phyloP scores from a whole-genome alignment of 345 rosid species.

The Populus pruinosa region DNA sequence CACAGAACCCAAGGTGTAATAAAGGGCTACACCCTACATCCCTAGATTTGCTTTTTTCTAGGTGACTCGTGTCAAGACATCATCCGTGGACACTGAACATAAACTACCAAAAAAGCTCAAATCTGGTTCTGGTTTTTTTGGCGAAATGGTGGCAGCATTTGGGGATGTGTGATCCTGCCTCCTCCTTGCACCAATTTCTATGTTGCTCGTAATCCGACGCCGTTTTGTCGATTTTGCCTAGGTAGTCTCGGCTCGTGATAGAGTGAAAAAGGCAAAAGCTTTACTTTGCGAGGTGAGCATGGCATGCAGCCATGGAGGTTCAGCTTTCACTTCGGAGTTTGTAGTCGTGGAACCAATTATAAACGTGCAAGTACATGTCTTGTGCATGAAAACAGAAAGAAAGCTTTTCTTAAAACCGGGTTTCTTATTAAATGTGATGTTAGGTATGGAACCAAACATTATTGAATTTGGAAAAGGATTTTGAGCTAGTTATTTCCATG shows the following conservation, averaged over 20 bases:
- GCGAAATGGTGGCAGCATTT: constrained; percentile 14
- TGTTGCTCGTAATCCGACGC: not conserved
- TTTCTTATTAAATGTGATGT: no score
- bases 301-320: not conserved
- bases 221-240: not conserved
- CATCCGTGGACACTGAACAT: not conserved
- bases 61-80: constrained; percentile 15
- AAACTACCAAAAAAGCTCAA: not conserved
- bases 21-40: not conserved
- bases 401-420: not conserved
- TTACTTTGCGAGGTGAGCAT: not conserved
- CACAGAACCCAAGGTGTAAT: not conserved
- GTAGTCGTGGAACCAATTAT: not conserved
- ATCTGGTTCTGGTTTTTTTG: not conserved
- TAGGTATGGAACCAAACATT: not conserved
- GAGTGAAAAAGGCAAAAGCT: not conserved
- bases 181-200: not conserved
- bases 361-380: not conserved
- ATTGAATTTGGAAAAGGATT: no score
- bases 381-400: not conserved
- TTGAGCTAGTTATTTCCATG: no score
- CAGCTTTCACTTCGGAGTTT: not conserved
- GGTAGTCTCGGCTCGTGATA: not conserved
- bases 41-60: constrained; percentile 6
- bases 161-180: constrained; percentile 11